phyloP scores from a whole-genome alignment of 352 stramenopile genomes.

The Globisporangium viniferum region DNA sequence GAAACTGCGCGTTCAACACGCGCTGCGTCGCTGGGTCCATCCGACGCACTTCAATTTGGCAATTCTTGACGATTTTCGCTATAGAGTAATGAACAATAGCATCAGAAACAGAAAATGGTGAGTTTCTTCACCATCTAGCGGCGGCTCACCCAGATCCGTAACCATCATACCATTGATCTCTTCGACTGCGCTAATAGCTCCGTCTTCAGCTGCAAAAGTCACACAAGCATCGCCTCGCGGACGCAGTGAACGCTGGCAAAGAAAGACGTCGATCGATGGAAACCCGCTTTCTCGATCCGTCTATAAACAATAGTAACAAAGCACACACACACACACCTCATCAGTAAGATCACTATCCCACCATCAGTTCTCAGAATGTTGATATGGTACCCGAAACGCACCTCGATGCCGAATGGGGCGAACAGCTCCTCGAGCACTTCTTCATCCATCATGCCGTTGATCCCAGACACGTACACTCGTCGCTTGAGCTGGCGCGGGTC shows the following conservation, averaged over 20 bases:
- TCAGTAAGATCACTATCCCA: constrained; percentile 3
- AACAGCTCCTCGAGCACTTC: constrained; percentile 55
- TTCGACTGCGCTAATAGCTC: constrained; percentile 41
- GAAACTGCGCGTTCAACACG: constrained; percentile 43
- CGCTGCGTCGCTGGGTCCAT: constrained; percentile 48
- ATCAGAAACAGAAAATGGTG: background rate
- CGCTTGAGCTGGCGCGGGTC: constrained; percentile 35
- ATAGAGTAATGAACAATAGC: background rate
- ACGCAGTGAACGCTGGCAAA: constrained; percentile 47
- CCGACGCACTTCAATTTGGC: constrained; percentile 39
- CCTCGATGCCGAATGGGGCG: constrained; percentile 47
- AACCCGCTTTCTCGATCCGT: constrained; percentile 43
- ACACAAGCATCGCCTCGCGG: constrained; percentile 52
- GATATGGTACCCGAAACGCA: constrained; percentile 16
- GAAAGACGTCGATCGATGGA: constrained; percentile 47
- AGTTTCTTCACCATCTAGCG: background rate
- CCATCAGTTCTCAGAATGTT: background rate
- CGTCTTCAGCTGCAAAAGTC: constrained; percentile 36
- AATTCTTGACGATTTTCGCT: constrained; percentile 65
- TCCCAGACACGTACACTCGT: constrained; percentile 55
- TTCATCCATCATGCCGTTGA: constrained; percentile 42
- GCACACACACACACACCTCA: constrained; percentile 7
- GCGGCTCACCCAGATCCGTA: background rate
- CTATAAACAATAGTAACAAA: constrained; percentile 19
- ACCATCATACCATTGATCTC: constrained; percentile 43